Conservation (phyloP, 345 rosid genomes). For the Lenwebbia sp. region DNA sequence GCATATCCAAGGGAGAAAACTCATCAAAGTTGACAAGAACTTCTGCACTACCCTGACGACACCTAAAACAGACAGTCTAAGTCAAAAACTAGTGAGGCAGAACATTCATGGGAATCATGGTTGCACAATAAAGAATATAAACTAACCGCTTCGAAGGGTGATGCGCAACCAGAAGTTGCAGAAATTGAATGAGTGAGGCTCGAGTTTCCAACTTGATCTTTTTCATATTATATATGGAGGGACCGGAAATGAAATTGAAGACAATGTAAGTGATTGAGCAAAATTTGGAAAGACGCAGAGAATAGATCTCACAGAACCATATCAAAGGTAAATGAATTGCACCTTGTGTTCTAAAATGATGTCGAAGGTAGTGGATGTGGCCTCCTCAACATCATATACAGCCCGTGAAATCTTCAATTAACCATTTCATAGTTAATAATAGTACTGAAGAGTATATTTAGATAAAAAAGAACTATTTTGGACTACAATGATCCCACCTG, state of each 20-base stretch:
- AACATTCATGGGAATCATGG: background rate
- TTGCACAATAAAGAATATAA: background rate
- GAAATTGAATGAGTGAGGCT: constrained; percentile 62
- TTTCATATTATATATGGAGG: constrained; percentile 50
- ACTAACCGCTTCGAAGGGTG: constrained; percentile 88
- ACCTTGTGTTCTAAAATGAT: constrained; percentile 76
- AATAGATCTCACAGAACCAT: background rate
- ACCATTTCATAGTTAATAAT: background rate
- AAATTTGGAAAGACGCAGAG: background rate
- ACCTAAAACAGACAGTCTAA: constrained; percentile 41
- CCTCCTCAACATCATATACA: constrained; percentile 86
- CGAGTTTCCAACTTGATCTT: constrained; percentile 76
- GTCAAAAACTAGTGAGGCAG: constrained; percentile 16
- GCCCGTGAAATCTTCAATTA: constrained; percentile 66
- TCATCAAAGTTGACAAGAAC: constrained; percentile 79
- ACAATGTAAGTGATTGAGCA: constrained; percentile 28
- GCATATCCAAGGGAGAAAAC: constrained; percentile 40
- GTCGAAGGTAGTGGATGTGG: constrained; percentile 72
- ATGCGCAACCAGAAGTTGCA: constrained; percentile 84
- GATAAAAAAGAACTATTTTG: background rate
- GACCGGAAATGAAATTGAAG: constrained; percentile 47
- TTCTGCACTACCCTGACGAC: constrained; percentile 92
- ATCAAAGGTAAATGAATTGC: background rate
- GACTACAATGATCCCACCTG: constrained; percentile 36
- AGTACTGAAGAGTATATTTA: background rate